A percentile compares a stretch with the other conserved stretches of the same genome.
These are phyloP conservation scores for Hortiboletus campestris DNA, from an alignment of 768 basidiomycete genomes.

Conservation along the genomic window DNA sequence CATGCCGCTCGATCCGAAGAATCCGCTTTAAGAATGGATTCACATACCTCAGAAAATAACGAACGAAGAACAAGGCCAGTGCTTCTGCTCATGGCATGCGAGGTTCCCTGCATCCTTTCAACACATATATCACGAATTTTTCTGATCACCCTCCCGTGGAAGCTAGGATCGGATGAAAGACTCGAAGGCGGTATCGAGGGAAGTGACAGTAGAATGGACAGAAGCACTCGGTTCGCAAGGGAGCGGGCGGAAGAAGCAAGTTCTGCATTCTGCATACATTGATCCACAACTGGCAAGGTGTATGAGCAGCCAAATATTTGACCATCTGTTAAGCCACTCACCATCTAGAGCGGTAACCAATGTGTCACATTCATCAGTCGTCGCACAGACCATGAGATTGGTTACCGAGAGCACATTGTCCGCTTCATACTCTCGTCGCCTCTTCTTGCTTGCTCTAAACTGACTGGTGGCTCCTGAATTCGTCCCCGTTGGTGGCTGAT, in stretches of 20 bases:
- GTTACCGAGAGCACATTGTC: constrained; percentile 65
- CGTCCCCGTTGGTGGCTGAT: constrained; percentile 32
- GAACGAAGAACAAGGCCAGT: constrained; percentile 54
- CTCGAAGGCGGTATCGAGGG: constrained; percentile 54
- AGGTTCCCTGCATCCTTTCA: constrained; percentile 52
- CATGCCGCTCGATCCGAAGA: neutral
- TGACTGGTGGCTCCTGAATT: constrained; percentile 21
- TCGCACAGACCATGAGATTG: constrained; percentile 47
- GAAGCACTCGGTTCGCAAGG: constrained; percentile 53
- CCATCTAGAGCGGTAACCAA: constrained; percentile 58
- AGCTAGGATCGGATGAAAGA: constrained; percentile 49
- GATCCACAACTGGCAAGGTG: constrained; percentile 45
- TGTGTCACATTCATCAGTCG: constrained; percentile 48
- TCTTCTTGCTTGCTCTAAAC: constrained; percentile 63
- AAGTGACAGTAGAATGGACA: constrained; percentile 57
- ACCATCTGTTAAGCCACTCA: constrained; percentile 30
- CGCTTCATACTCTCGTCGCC: constrained; percentile 67
- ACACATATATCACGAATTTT: constrained; percentile 49
- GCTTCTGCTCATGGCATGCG: constrained; percentile 58
- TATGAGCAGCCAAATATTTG: neutral
- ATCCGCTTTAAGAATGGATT: neutral
- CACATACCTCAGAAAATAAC: constrained; percentile 34
- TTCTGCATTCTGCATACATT: constrained; percentile 48
- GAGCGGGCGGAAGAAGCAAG: constrained; percentile 56
- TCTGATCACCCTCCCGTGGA: constrained; percentile 45